These are phyloP conservation scores for Ceriops tagal DNA, from an alignment of 345 rosid species.

Conservation along the genomic window DNA sequence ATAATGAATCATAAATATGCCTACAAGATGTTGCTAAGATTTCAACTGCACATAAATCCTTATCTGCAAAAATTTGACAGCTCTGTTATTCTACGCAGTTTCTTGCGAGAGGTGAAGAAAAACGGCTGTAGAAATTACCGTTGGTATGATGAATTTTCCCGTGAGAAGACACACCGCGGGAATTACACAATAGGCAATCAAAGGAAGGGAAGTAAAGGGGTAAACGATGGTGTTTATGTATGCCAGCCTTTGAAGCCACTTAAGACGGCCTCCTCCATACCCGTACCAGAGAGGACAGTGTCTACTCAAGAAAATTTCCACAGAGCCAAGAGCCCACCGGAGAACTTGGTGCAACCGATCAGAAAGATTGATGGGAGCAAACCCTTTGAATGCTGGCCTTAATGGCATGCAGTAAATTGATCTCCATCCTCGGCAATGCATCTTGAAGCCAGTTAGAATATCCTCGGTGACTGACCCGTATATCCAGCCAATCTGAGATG, in stretches of 20 bases:
- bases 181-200: conserved; percentile 78
- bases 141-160: conserved; percentile 94
- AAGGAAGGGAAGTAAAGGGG: conserved; percentile 97
- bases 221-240: conserved; percentile 89
- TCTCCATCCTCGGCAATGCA: conserved; percentile 99
- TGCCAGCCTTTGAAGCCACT: conserved; percentile 86
- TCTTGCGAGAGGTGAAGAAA: not conserved
- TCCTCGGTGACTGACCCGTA: conserved; percentile 96
- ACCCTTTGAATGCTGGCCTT: conserved; percentile 97
- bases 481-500: conserved; percentile 88
- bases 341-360: conserved; percentile 93
- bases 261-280: conserved; percentile 92
- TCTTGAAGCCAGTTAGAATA: conserved; percentile 92
- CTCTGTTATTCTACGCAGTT: no score
- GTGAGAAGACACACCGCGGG: conserved; percentile 98
- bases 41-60: no score
- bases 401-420: conserved; percentile 94
- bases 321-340: conserved; percentile 98
- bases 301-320: conserved; percentile 90
- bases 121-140: conserved; percentile 41
- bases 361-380: conserved; percentile 96
- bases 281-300: conserved; percentile 99
- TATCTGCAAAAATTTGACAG: no score
- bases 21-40: no score
- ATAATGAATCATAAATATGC: no score